Evolutionary conservation across 75 land plant species (phyloP).

Genomic region (Pinus taeda): DNA sequence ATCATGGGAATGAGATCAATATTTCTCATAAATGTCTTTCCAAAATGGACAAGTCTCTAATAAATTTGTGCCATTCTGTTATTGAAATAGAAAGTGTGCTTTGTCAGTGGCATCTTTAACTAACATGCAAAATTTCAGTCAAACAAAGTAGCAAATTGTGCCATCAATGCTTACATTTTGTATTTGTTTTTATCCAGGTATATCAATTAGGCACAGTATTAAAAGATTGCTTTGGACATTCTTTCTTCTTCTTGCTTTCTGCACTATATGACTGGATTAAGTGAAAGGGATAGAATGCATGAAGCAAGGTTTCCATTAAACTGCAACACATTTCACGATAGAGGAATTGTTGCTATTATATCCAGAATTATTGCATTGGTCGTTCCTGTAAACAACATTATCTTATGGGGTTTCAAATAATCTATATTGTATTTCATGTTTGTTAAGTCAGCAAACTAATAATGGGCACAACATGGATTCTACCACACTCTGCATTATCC

Average conservation of each 20-base stretch:
- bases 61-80: background rate
- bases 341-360: background rate
- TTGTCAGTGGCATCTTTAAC: background rate
- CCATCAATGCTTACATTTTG: too few relatives aligned
- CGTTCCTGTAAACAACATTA: too few relatives aligned
- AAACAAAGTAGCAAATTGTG: background rate
- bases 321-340: background rate
- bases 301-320: background rate
- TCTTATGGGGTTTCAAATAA: too few relatives aligned
- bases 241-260: background rate
- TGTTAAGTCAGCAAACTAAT: too few relatives aligned
- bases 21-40: background rate
- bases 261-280: background rate
- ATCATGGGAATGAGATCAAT: background rate
- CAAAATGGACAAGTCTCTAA: background rate
- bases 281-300: background rate
- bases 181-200: background rate
- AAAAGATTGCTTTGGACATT: background rate
- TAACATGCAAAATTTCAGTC: background rate
- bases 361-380: background rate
- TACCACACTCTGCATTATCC: background rate
- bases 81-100: background rate
- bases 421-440: too few relatives aligned
- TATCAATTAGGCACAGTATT: background rate
- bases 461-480: too few relatives aligned